A percentile compares a stretch with the other conserved stretches of the same genome.
Conservation (phyloP, 371 early-diverging fungal genomes). For the Paraphysoderma sedebokerense region DNA sequence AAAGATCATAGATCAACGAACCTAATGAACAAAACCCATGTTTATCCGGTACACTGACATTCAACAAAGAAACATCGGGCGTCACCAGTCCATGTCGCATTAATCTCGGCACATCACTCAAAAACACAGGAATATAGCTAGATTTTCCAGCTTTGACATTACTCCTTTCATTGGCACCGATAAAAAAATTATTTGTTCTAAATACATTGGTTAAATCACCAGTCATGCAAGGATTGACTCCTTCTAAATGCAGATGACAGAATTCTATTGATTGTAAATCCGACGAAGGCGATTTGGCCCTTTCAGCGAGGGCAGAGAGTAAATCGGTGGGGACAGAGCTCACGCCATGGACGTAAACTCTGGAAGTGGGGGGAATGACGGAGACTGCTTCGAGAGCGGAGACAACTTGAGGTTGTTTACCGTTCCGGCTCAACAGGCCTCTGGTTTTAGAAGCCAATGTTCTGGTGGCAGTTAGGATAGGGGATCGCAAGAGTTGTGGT, state of each 20-base stretch:
- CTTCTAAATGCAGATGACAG: conserved; percentile 18
- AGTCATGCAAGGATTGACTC: not conserved
- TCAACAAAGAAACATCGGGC: conserved; percentile 24
- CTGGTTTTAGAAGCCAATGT: no score
- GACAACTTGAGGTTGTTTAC: conserved; percentile 2
- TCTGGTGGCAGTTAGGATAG: no score
- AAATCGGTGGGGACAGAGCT: conserved; percentile 10
- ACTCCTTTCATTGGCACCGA: conserved; percentile 17
- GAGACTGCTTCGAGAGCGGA: conserved; percentile 19
- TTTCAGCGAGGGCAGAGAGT: conserved; percentile 4
- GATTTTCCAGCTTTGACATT: conserved; percentile 13
- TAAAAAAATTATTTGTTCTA: conserved; percentile 21
- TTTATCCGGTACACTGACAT: conserved; percentile 23
- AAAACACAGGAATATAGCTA: conserved; percentile 18
- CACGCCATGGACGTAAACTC: conserved; percentile 23
- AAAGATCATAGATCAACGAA: conserved; percentile 4
- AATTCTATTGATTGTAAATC: conserved; percentile 15
- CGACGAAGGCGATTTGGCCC: conserved; percentile 8
- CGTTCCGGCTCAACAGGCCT: no score
- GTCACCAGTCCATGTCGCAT: conserved; percentile 11
- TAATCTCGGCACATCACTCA: conserved; percentile 16
- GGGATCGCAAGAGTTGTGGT: no score
- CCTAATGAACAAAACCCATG: conserved; percentile 26
- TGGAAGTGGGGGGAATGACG: conserved; percentile 7
- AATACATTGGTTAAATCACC: conserved; percentile 6